Base-by-base conservation (phyloP, 164 flowering plant genomes). In the Vitis labrusca region DNA sequence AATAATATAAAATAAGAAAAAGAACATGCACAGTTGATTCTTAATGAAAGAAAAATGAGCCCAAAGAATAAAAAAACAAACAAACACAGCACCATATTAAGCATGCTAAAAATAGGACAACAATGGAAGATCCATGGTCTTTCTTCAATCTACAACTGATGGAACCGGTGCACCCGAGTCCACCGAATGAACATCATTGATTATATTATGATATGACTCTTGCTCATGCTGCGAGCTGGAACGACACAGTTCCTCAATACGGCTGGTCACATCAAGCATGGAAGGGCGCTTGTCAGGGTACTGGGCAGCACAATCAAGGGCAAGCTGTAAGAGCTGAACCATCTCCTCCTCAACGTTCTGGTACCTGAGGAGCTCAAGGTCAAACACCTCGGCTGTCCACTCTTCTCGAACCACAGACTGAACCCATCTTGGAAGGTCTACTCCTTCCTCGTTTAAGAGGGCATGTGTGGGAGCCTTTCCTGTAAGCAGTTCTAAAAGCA, bases 371-470 rank as follows among this genome's bases (percentile, higher is more conserved):
- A 94, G 93, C 82, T 94, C 96, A 1, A 80, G 72, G 65, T 94
- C 98, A 63, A 94, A 91, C 32, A 94, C 94, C 84, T 91, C 91
- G 0, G 91, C 64, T 1, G 90, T 82, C 95, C 94, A 94, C 67
- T 92, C 93, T 55, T 94, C 97, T 19, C 82, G 79, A 10, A 89
- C 92, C 23, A 93, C 91, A 0, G 97, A 90, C 54, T 87, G 94
- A 16, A 91, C 98, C 98, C 98, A 94, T 61, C 94, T 82, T 2
- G 98, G 98, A 8, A 91, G 88, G 73, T 94, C 97, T 0, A 91
- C 96, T 3, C 94, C 98, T 48, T 90, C 98, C 74, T 90, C 98
- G 30, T 89, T 88, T 64, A 87, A 29, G 32, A 81, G 64, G 30
- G 94, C 69, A 52, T 94, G 93, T 0, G 89, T 85, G 0, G 97